A percentile compares a stretch with the other conserved stretches of the same genome.
These are phyloP conservation scores for Diversispora epigaea DNA, from an alignment of 192 early-diverging fungal genomes.

Conservation along the genomic window DNA sequence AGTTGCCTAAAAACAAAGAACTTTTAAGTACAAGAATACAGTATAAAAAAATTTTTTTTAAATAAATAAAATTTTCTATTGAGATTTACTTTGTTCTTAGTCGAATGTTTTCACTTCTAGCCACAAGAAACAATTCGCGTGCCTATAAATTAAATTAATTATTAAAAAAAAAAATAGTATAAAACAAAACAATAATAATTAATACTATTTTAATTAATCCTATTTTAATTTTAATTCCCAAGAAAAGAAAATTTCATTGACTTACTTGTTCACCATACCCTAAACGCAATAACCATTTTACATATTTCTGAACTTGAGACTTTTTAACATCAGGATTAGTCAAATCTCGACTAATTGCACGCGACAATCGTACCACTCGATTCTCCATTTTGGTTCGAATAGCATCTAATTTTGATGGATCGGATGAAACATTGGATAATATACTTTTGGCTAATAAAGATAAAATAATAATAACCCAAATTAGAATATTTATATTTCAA, in stretches of 20 bases:
- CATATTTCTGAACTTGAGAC: conserved; percentile 73
- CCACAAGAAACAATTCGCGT: conserved; percentile 80
- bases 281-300: conserved; percentile 76
- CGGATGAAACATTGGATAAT: conserved; percentile 37
- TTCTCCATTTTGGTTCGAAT: conserved; percentile 45
- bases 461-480: no score
- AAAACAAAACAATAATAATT: no score
- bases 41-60: conserved; percentile 9
- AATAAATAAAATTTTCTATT: background rate
- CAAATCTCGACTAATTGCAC: conserved; percentile 62
- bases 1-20: conserved; percentile 61
- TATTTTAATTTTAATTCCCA: no score
- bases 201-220: background rate
- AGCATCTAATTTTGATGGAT: conserved; percentile 40
- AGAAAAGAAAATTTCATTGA: no score
- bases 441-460: conserved; percentile 37
- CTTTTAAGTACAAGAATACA: conserved; percentile 39
- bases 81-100: conserved; percentile 63
- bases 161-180: background rate
- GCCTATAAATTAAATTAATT: conserved; percentile 51
- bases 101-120: conserved; percentile 75
- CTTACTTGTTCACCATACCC: conserved; percentile 68
- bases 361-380: conserved; percentile 44
- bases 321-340: conserved; percentile 80
- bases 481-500: no score